A percentile compares a stretch with the other conserved stretches of the same genome.
Evolutionary conservation across 2,329 filamentous ascomycete genomes (phyloP).

Genomic region (Aureobasidium mangrovei): DNA sequence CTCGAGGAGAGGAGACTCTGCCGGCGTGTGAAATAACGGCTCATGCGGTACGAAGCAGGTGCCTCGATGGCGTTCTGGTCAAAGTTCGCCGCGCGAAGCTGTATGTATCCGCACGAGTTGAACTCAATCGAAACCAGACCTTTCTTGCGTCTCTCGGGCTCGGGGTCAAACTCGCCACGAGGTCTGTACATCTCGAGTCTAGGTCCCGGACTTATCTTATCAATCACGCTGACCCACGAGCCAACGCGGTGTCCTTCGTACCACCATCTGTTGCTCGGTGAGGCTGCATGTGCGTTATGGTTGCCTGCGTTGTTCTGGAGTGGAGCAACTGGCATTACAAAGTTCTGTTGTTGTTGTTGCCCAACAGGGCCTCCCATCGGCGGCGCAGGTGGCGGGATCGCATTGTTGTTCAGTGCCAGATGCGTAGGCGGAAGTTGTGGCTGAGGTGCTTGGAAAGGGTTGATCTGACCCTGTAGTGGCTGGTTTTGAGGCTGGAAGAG

Average conservation of each 20-base stretch:
- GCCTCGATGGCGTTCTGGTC: conserved; percentile 29
- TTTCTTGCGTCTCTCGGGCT: conserved; percentile 20
- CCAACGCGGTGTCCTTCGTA: conserved; percentile 31
- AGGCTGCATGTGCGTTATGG: not conserved
- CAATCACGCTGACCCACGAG: conserved; percentile 44
- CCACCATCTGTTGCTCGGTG: conserved; percentile 17
- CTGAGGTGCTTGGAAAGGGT: not conserved
- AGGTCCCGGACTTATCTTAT: conserved; percentile 41
- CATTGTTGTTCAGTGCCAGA: too few relatives aligned
- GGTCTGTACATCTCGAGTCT: conserved; percentile 34
- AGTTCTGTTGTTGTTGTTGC: too few relatives aligned
- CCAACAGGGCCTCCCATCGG: too few relatives aligned
- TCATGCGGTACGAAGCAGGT: conserved; percentile 15
- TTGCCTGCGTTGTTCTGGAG: too few relatives aligned
- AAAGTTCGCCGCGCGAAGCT: conserved; percentile 28
- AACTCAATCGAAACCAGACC: conserved; percentile 40
- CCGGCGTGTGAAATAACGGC: conserved; percentile 26
- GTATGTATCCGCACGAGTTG: conserved; percentile 54
- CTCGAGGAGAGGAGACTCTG: conserved; percentile 23
- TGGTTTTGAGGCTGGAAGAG: not conserved
- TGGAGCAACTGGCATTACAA: too few relatives aligned
- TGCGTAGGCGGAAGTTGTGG: too few relatives aligned
- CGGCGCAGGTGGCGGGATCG: too few relatives aligned
- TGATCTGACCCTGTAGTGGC: not conserved
- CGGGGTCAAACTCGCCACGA: conserved; percentile 24